These are phyloP conservation scores for Penicillium concentricum DNA, from an alignment of 2,329 filamentous ascomycete species.

Conservation along the genomic window DNA sequence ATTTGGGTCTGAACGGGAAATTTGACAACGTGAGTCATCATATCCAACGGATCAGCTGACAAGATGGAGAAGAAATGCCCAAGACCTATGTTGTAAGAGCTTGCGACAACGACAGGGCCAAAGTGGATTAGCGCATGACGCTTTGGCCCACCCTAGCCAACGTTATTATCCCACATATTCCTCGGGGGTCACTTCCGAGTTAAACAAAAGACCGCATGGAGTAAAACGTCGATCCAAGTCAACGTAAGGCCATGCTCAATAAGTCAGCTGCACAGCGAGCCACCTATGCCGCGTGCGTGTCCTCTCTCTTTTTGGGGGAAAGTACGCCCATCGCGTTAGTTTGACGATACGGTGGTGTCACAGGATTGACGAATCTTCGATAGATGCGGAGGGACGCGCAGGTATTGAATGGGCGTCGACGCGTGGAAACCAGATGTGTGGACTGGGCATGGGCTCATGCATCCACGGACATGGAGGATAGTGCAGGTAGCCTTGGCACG, in stretches of 20 bases:
- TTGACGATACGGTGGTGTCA: neutral
- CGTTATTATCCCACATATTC: neutral
- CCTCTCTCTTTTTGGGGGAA: neutral
- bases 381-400: neutral
- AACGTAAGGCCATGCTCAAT: constrained; percentile 1
- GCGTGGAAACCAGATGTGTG: neutral
- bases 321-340: neutral
- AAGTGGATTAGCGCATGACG: constrained; percentile 7
- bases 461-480: neutral
- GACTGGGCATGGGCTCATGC: neutral
- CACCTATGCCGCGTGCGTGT: constrained; percentile 1
- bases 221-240: neutral
- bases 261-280: neutral
- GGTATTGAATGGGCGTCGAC: neutral
- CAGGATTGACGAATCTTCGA: neutral
- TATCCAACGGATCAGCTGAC: neutral
- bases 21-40: neutral
- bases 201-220: neutral
- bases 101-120: constrained; percentile 1
- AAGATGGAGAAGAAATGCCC: neutral
- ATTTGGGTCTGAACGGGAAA: neutral
- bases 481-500: neutral
- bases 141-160: neutral
- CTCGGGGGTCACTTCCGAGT: neutral
- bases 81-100: neutral